Conservation (phyloP, 208 protist species). For the Crithidia sp. region DNA sequence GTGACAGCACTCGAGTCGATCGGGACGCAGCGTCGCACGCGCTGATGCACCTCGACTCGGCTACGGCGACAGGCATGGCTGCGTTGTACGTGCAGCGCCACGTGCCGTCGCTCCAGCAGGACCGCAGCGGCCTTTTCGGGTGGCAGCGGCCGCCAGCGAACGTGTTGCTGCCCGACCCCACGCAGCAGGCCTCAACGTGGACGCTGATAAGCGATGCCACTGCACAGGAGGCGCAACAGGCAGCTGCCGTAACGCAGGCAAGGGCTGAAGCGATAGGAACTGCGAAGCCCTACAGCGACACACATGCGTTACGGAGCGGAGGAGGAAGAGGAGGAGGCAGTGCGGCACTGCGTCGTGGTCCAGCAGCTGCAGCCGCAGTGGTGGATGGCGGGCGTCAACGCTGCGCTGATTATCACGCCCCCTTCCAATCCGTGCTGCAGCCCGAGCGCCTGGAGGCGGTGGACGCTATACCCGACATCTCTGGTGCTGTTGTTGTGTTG, state of each 20-base stretch:
- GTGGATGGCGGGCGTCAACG: background rate
- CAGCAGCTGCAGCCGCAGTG: too few species aligned
- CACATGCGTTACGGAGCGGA: background rate
- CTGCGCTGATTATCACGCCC: conserved; percentile 40
- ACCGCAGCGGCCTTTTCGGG: conserved; percentile 13
- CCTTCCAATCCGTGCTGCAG: conserved; percentile 33
- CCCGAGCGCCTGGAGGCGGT: conserved; percentile 28
- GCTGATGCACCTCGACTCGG: background rate
- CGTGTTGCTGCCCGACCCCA: conserved; percentile 34
- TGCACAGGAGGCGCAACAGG: conserved; percentile 25
- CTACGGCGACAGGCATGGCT: conserved; percentile 6
- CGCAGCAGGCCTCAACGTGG: conserved; percentile 11
- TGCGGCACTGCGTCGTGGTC: too few species aligned
- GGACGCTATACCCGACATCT: conserved; percentile 13
- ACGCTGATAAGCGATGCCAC: conserved; percentile 9
- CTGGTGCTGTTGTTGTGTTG: conserved; percentile 1
- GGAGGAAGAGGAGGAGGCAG: background rate
- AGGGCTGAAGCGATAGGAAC: background rate
- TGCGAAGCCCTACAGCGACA: background rate
- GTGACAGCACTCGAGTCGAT: too few species aligned
- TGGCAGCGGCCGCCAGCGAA: conserved; percentile 38
- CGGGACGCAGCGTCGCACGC: too few species aligned
- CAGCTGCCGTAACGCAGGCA: conserved; percentile 2
- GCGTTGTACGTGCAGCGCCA: conserved; percentile 15
- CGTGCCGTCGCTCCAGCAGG: too few species aligned